Base-by-base conservation (phyloP, 176 grass and related monocot species). In the Raddia distichophylla region DNA sequence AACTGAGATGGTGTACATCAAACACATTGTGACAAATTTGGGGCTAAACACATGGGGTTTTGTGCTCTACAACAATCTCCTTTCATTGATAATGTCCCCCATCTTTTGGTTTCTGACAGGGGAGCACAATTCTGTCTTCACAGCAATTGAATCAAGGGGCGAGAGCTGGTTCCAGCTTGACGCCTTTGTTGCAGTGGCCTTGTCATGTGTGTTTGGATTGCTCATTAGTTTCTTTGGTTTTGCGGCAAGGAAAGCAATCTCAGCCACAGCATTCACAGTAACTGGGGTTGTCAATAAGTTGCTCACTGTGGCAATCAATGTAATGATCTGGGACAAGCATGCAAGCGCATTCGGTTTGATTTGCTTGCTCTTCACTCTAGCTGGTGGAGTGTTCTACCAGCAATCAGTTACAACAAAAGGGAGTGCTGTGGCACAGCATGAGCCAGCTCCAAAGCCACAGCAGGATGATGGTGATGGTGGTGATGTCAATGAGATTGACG, bases 1-100 rank as follows among this genome's bases (percentile, higher is more conserved):
- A 47, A 89, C 91, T 18, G 91, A 97, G 69, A 97, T 93, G 94
- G 94, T 97, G 67, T 97, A 97, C 79, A 93, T 97, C 75, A 97
- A 97, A 83, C 91, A 93, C 70, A 89, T 97, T 66, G 94, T 97
- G 7, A 91, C 83, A 53, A 93, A 70, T 22, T 51, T 97, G 64
- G 88, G 84, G 40, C 82, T 97, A 0, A 93, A 97, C 73, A 93
- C 94, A 4, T 97, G 94, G 94, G 94, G 94, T 9, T 97, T 91
- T 80, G 94, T 97, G 48, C 82, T 91, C 22, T 97, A 93, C 81
- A 93, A 91, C 69, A 93, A 97, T 60, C 78, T 97, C 47, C 83
- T 97, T 48, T 87, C 94, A 0, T 50, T 97, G 65, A 89, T 97
- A 80, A 74, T 97, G 13, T 47, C 94, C 57, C 91, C 94, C 0